phyloP scores from a whole-genome alignment of 1,139 yeast species.

The Yamadazyma membranifaciens region DNA sequence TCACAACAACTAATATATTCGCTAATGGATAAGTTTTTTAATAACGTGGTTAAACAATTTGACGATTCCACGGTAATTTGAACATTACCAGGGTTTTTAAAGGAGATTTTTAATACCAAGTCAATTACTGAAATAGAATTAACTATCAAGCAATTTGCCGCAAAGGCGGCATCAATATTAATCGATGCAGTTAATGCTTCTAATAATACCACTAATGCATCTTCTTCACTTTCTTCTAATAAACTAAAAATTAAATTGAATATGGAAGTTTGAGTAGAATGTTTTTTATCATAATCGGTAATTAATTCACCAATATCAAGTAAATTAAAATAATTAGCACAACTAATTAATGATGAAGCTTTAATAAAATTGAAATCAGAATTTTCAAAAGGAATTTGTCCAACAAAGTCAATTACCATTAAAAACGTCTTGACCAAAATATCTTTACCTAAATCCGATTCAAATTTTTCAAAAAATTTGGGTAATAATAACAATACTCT shows the following conservation, averaged over 20 bases:
- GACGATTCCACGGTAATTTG: conserved; percentile 65
- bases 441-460: conserved; percentile 27
- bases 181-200: conserved; percentile 65
- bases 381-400: conserved; percentile 16
- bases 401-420: conserved; percentile 29
- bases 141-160: conserved; percentile 24
- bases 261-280: conserved; percentile 25
- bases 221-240: conserved; percentile 72
- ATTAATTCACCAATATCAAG: conserved; percentile 26
- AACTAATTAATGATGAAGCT: conserved; percentile 50
- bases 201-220: conserved; percentile 72
- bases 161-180: conserved; percentile 37
- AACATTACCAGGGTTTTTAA: conserved; percentile 73
- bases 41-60: conserved; percentile 57
- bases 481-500: conserved; percentile 55
- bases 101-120: conserved; percentile 61
- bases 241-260: conserved; percentile 37
- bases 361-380: conserved; percentile 21
- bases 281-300: conserved; percentile 14
- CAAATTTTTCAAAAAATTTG: conserved; percentile 53
- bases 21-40: conserved; percentile 44
- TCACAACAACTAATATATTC: conserved; percentile 51
- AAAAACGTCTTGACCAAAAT: conserved; percentile 42
- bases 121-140: conserved; percentile 36
- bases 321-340: conserved; percentile 52